Conservation (phyloP, 2,329 filamentous ascomycete genomes). For the Drechslerella coelobrocha region DNA sequence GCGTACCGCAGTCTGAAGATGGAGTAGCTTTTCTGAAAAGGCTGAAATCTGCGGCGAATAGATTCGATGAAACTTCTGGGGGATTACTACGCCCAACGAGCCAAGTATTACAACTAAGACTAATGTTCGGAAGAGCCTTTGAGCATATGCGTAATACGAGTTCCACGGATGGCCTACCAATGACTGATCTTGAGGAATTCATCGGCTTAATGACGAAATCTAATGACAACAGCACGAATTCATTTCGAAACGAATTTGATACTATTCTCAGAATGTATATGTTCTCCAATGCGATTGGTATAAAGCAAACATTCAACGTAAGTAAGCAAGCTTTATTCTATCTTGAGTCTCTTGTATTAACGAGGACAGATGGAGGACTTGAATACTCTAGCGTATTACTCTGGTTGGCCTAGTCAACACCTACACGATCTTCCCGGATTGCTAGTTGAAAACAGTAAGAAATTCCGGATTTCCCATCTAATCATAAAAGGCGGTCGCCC, state of each 20-base stretch:
- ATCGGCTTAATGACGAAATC: slow-evolving; percentile 11
- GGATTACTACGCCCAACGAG: slow-evolving; percentile 19
- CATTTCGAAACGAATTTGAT: slow-evolving; percentile 32
- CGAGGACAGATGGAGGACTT: slow-evolving; percentile 27
- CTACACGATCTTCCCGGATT: slow-evolving; percentile 10
- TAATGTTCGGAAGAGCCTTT: slow-evolving; percentile 34
- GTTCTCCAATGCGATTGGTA: slow-evolving; percentile 11
- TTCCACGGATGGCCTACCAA: slow-evolving; percentile 9
- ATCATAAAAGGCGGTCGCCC: neutral
- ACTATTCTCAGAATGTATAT: slow-evolving; percentile 33
- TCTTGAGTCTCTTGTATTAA: neutral
- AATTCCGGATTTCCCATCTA: neutral
- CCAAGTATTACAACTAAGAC: slow-evolving; percentile 29
- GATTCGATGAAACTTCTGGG: slow-evolving; percentile 28
- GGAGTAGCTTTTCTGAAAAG: slow-evolving; percentile 26
- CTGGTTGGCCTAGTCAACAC: slow-evolving; percentile 23
- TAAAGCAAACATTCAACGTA: neutral
- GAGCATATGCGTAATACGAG: slow-evolving; percentile 18
- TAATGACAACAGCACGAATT: neutral
- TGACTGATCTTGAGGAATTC: slow-evolving; percentile 32
- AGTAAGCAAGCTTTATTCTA: neutral
- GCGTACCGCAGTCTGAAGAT: slow-evolving; percentile 37
- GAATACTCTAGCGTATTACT: slow-evolving; percentile 26
- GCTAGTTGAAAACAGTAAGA: slow-evolving; percentile 12
- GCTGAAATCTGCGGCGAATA: slow-evolving; percentile 22